Conservation (phyloP, 2,329 filamentous ascomycete species). For the Aspergillus fijiensis region DNA sequence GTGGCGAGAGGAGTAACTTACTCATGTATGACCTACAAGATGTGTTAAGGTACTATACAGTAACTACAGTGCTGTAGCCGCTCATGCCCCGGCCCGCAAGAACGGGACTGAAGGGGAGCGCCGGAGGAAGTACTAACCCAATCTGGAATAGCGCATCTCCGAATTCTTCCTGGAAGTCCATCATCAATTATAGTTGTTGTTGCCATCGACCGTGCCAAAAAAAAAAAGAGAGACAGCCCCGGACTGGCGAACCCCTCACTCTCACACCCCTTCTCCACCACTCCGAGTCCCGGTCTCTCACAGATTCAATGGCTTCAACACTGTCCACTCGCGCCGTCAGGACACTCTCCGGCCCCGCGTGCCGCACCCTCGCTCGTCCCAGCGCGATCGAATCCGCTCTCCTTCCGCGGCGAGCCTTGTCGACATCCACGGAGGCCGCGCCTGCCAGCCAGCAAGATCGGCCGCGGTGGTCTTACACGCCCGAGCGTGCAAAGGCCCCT, state of each 20-base stretch:
- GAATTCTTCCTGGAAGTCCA: conserved; percentile 25
- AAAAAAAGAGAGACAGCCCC: conserved; percentile 16
- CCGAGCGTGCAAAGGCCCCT: conserved; percentile 66
- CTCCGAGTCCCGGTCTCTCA: conserved; percentile 14
- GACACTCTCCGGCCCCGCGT: conserved; percentile 33
- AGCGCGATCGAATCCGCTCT: conserved; percentile 18
- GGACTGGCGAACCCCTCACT: conserved; percentile 12
- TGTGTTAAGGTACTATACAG: background rate
- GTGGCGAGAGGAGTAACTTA: background rate
- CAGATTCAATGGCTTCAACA: conserved; percentile 49
- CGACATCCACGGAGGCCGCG: conserved; percentile 29
- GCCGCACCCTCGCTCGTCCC: conserved; percentile 26
- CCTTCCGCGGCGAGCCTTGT: conserved; percentile 27
- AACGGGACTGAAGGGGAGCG: background rate
- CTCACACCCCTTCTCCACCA: conserved; percentile 18
- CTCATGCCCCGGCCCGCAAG: too few species aligned
- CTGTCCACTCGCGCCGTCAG: conserved; percentile 44
- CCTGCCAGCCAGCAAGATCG: conserved; percentile 35
- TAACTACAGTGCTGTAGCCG: too few species aligned
- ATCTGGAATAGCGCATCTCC: conserved; percentile 26
- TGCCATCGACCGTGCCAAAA: conserved; percentile 17
- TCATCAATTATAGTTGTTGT: conserved; percentile 18
- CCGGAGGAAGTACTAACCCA: conserved; percentile 15
- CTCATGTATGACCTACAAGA: background rate
- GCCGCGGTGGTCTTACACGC: conserved; percentile 71